Conservation (phyloP, 148 eudicot species). For the Chenopodium album region DNA sequence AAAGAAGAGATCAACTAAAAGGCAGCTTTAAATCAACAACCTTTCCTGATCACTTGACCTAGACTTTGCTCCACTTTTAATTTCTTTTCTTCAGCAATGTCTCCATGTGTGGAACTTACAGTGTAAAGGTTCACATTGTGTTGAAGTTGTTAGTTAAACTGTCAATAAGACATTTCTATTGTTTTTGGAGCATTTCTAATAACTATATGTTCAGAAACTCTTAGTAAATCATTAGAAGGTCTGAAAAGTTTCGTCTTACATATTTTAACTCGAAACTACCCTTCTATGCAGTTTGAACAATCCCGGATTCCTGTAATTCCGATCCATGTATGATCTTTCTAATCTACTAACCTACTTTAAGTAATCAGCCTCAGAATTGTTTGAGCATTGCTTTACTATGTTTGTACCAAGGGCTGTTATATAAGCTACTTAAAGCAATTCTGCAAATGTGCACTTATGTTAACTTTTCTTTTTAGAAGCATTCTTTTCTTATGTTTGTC, state of each 20-base stretch:
- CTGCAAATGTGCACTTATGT: not conserved
- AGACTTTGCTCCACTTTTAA: not conserved
- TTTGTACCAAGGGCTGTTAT: not conserved
- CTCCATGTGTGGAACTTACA: conserved; percentile 5
- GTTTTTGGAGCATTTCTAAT: not conserved
- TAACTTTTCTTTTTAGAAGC: not conserved
- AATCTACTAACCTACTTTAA: no score
- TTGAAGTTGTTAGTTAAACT: not conserved
- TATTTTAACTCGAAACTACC: not conserved
- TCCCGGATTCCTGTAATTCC: no score
- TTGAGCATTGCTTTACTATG: not conserved
- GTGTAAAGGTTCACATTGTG: conserved; percentile 9
- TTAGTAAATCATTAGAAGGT: not conserved
- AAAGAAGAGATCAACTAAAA: not conserved
- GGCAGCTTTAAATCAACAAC: conserved; percentile 11
- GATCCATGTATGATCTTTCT: no score
- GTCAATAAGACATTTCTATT: not conserved
- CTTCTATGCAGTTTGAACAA: no score
- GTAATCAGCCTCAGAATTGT: not conserved
- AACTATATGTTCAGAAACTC: not conserved
- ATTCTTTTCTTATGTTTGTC: conserved; percentile 3
- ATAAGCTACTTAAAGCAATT: not conserved
- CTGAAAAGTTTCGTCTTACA: not conserved
- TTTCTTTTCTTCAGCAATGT: not conserved
- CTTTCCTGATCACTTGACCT: not conserved